Percentiles rank a stretch among this genome's conserved stretches.
Evolutionary conservation across 371 early-diverging fungal genomes (phyloP).

Genomic region (Saksenaea oblongispora): DNA sequence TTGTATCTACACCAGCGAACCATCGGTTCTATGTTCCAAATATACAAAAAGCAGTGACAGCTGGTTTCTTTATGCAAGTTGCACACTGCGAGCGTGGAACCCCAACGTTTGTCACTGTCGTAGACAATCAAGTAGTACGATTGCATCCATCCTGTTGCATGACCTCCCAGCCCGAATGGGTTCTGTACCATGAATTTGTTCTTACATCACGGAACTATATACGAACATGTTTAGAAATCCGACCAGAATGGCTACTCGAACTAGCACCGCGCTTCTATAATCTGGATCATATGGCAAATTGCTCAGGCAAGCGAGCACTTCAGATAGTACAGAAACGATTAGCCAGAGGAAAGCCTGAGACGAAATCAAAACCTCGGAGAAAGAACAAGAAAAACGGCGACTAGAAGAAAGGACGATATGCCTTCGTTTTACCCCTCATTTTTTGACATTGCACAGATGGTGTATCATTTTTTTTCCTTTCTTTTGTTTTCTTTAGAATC

Average conservation of each 20-base stretch:
- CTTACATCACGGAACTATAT: constrained; percentile 94
- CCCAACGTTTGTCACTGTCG: constrained; percentile 90
- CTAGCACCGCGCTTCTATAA: constrained; percentile 80
- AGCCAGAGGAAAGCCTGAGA: constrained; percentile 10
- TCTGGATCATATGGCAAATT: constrained; percentile 51
- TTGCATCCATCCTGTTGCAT: constrained; percentile 94
- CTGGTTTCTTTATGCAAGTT: constrained; percentile 8
- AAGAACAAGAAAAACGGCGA: background rate
- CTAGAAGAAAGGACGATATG: background rate
- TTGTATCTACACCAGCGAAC: constrained; percentile 48
- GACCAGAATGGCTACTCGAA: constrained; percentile 91
- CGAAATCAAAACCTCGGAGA: background rate
- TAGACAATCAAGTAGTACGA: constrained; percentile 94
- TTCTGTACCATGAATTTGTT: constrained; percentile 96
- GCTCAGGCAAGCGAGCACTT: constrained; percentile 78
- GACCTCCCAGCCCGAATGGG: constrained; percentile 95
- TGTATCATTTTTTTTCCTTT: background rate
- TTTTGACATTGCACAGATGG: background rate
- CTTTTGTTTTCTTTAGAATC: no score
- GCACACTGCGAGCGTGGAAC: background rate
- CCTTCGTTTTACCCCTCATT: background rate
- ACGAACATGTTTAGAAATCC: constrained; percentile 89
- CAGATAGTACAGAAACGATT: constrained; percentile 37
- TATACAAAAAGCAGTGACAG: background rate
- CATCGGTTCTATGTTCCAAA: background rate